Evolutionary conservation across 1,284 basidiomycete species (phyloP).

Genomic region (Ganoderma leucocontextum): DNA sequence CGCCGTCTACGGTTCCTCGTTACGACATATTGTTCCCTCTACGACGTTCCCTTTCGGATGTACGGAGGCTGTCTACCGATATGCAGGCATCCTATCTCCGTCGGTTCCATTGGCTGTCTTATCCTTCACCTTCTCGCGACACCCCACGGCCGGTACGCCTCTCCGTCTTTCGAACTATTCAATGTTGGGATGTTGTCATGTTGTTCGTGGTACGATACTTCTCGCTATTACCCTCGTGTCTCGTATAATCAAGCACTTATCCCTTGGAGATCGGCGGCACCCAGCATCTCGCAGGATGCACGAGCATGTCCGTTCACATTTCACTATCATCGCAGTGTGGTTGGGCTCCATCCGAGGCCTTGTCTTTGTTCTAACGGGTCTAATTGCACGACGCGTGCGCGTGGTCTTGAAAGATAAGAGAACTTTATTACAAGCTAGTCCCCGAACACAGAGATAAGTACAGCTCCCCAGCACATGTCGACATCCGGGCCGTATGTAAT

Average conservation of each 20-base stretch:
- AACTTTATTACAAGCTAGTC: not conserved
- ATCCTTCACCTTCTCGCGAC: not conserved
- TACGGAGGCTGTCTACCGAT: not conserved
- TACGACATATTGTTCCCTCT: constrained; percentile 4
- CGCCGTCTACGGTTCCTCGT: not conserved
- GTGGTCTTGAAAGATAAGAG: constrained; percentile 6
- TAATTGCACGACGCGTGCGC: constrained; percentile 1
- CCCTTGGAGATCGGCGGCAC: not conserved
- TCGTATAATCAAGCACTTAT: not conserved
- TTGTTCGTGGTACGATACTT: not conserved
- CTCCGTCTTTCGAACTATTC: not conserved
- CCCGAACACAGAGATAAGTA: not conserved
- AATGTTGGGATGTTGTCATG: constrained; percentile 1
- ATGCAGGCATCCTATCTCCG: not conserved
- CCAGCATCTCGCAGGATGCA: not conserved
- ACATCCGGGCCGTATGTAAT: constrained; percentile 13
- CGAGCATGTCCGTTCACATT: not conserved
- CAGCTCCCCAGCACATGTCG: constrained; percentile 5
- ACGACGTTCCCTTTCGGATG: constrained; percentile 3
- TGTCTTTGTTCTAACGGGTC: not conserved
- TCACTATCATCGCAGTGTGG: not conserved
- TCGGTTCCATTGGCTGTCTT: constrained; percentile 2
- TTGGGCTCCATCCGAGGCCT: not conserved
- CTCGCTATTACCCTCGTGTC: not conserved
- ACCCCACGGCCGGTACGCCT: not conserved